Base-by-base conservation (phyloP, 768 basidiomycete species). In the Botryobasidium botryosum region DNA sequence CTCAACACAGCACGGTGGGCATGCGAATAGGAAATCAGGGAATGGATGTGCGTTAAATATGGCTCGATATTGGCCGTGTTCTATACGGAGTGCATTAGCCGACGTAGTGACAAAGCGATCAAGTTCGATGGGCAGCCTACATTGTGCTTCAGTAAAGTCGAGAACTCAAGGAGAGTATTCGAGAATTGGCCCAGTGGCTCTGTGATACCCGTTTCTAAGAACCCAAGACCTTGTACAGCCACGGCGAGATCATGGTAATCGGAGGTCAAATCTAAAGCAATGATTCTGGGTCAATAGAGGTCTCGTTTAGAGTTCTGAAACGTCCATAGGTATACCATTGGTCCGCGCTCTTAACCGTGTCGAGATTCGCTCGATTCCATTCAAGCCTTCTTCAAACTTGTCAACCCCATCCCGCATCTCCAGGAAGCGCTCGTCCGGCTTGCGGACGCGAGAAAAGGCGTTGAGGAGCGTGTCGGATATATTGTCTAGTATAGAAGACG, bases 221-320 rank as follows among this genome's bases (percentile, higher is more conserved):
- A 97, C 53, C 92, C 94, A 49, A 99, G 72, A 41, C 91, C 92
- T 60, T 97, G 92, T 38, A 94, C 87, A 35, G 87, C 82, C 50
- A 90, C 83, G 35, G 94, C 90, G 51, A 97, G 68, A 62, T 96
- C 94, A 58, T 96, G 88, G 62, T 99, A 99, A 67, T 99, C 94
- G 51, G 77, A 77, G 49, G 88, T 83, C 39, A 99, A 76, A 71
- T 99, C 94, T 94, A 79, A 73, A 33, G 31, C 31, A 33, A 33
- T 8, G 31, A 33, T 17, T 33, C 17, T 33, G 31, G 31, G 8
- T 8, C 8, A 17, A 8, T 8, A 33, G 31, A 17, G 31, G 17
- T 33, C 10, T 17, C 17, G 10, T 10, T 10, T 15, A 12, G 23
- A 8, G 10, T 8, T 8, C 10, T 8, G 23, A 21, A 10, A 39